phyloP scores from a whole-genome alignment of 345 rosid genomes.

The Citrus hindsii region DNA sequence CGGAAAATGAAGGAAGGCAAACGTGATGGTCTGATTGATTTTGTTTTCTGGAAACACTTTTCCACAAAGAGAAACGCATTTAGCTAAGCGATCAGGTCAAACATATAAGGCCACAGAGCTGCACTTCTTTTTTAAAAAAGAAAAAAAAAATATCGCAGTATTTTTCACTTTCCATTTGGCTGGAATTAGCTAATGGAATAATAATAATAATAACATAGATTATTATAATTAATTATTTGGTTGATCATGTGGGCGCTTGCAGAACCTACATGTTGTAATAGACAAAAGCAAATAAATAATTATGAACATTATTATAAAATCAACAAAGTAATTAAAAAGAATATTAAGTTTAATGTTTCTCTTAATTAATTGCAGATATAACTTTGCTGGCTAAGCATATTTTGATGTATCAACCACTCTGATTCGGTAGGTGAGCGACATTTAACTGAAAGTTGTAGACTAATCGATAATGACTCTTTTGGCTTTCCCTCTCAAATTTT shows the following conservation, averaged over 20 bases:
- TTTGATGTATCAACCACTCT: conserved; percentile 1
- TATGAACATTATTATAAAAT: too few species aligned
- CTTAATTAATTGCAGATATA: background rate
- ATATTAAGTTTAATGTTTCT: background rate
- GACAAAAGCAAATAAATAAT: background rate
- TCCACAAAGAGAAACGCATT: background rate
- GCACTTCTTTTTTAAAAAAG: background rate
- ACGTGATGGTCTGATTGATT: background rate
- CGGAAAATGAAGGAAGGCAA: too few species aligned
- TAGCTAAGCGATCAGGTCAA: background rate
- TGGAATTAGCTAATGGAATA: background rate
- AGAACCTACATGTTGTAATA: background rate
- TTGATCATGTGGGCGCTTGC: background rate
- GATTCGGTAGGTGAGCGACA: conserved; percentile 10
- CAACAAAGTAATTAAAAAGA: background rate
- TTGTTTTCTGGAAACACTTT: background rate
- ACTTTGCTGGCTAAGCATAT: background rate
- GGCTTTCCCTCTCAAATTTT: background rate
- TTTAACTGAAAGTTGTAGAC: background rate
- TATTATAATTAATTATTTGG: background rate
- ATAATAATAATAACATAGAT: background rate
- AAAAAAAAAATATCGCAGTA: background rate
- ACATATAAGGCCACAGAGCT: background rate
- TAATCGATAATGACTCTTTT: background rate
- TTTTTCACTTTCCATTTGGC: background rate